Evolutionary conservation across 768 basidiomycete species (phyloP).

Genomic region (Symmetrospora coprosmae): DNA sequence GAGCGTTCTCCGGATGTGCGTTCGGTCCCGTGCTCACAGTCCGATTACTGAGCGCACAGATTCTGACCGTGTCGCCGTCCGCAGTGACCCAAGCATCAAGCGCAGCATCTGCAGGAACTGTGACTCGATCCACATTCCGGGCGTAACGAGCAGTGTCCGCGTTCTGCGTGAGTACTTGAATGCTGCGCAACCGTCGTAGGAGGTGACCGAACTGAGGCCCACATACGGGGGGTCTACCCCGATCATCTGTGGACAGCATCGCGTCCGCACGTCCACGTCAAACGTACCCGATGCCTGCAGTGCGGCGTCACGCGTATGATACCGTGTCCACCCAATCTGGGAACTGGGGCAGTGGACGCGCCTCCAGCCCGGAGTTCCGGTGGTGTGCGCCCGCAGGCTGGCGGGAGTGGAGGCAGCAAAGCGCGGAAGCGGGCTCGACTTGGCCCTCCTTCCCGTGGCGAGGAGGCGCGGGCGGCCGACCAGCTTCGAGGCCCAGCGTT

Average conservation of each 20-base stretch:
- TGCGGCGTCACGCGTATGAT: constrained; percentile 1
- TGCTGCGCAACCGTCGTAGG: too few relatives aligned
- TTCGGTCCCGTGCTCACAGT: neutral
- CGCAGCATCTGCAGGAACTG: constrained; percentile 12
- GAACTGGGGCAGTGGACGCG: too few relatives aligned
- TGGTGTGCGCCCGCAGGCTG: too few relatives aligned
- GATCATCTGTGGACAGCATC: neutral
- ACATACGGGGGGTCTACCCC: too few relatives aligned
- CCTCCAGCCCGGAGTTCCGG: too few relatives aligned
- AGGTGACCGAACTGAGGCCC: neutral
- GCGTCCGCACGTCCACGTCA: neutral
- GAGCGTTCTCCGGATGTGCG: constrained; percentile 8
- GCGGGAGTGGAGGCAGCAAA: too few relatives aligned
- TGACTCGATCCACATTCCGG: constrained; percentile 6
- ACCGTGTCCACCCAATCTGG: neutral
- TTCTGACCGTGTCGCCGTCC: neutral
- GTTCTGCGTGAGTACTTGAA: neutral
- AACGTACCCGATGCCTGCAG: constrained; percentile 1
- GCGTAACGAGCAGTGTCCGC: constrained; percentile 4
- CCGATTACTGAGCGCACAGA: neutral
- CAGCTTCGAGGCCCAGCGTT: too few relatives aligned
- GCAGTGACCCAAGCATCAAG: constrained; percentile 12
- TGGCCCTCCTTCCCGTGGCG: too few relatives aligned
- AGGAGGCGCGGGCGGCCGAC: too few relatives aligned
- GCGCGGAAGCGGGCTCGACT: too few relatives aligned